Percentiles rank a stretch among this genome's conserved stretches.
Evolutionary conservation across 495 filamentous ascomycete genomes (phyloP).

Genomic region (Talaromyces stipitatus): DNA sequence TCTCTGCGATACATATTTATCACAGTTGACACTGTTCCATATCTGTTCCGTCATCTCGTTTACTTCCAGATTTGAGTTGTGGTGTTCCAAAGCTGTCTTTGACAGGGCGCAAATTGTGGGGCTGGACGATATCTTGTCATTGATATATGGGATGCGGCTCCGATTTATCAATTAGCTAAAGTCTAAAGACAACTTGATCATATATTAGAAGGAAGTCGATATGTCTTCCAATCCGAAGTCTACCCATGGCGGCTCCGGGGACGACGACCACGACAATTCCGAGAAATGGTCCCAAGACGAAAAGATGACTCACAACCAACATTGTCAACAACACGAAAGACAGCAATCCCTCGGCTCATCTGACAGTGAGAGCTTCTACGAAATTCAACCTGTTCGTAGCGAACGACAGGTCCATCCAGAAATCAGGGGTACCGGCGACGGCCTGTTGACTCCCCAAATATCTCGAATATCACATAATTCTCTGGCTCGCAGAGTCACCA

Average conservation of each 20-base stretch:
- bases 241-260: too few species aligned
- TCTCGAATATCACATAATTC: slow-evolving; percentile 19
- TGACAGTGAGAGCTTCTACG: not conserved
- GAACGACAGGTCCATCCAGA: slow-evolving; percentile 1
- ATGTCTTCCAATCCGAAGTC: not conserved
- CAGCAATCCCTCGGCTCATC: not conserved
- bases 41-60: too few species aligned
- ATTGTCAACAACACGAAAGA: not conserved
- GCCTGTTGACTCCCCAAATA: slow-evolving; percentile 16
- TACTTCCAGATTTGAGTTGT: too few species aligned
- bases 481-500: slow-evolving; percentile 35
- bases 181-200: not conserved
- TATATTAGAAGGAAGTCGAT: not conserved
- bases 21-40: too few species aligned
- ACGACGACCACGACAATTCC: too few species aligned
- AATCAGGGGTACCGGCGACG: not conserved
- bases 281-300: not conserved
- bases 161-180: not conserved
- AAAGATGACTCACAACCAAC: not conserved
- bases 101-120: too few species aligned
- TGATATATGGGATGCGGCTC: not conserved
- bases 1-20: too few species aligned
- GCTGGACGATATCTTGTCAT: too few species aligned
- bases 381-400: slow-evolving; percentile 4
- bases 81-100: too few species aligned